These are phyloP conservation scores for Fusarium sp. DNA, from an alignment of 2,329 filamentous ascomycete genomes.

Conservation along the genomic window DNA sequence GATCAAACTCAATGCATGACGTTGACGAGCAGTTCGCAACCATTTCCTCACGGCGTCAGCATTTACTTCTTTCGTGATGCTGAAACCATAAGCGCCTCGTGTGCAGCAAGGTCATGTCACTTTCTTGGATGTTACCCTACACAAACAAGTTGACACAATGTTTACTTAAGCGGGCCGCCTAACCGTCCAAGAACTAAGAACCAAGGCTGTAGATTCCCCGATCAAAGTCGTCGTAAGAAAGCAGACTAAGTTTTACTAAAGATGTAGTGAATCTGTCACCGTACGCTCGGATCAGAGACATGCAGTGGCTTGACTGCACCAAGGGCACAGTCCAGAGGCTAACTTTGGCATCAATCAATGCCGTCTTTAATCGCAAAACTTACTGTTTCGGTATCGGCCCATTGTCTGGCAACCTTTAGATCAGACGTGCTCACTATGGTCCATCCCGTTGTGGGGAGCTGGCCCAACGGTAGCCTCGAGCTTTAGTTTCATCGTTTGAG, in stretches of 20 bases:
- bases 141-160: not conserved
- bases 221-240: not conserved
- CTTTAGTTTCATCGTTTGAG: conserved; percentile 10
- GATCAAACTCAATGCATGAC: not conserved
- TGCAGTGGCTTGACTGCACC: not conserved
- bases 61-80: not conserved
- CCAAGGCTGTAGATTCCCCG: not conserved
- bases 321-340: not conserved
- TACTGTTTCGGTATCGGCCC: conserved; percentile 3
- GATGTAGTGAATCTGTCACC: not conserved
- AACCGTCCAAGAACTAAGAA: not conserved
- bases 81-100: conserved; percentile 16
- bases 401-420: not conserved
- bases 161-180: not conserved
- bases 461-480: not conserved
- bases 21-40: not conserved
- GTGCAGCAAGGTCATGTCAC: not conserved
- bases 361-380: not conserved
- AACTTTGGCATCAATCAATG: not conserved
- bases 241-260: not conserved
- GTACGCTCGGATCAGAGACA: not conserved
- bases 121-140: not conserved
- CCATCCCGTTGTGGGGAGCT: conserved; percentile 3
- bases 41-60: not conserved
- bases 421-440: conserved; percentile 1